Percentiles rank a stretch among this genome's conserved stretches.
Evolutionary conservation across 192 early-diverging fungal genomes (phyloP).

Genomic region (Coemansia brasiliensis): DNA sequence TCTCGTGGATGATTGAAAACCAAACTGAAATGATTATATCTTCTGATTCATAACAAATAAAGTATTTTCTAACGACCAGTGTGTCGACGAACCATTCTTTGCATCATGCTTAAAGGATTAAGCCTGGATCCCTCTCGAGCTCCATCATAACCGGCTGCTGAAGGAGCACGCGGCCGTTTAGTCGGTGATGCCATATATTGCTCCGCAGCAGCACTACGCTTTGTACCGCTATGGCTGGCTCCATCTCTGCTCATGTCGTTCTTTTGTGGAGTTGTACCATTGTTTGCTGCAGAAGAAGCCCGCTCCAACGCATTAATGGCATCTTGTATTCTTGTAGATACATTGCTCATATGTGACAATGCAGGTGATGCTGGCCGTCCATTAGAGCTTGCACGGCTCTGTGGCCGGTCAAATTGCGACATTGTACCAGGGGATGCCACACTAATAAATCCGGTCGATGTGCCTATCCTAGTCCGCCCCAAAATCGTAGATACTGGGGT

Average conservation of each 20-base stretch:
- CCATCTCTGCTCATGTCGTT: not conserved
- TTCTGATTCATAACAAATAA: not conserved
- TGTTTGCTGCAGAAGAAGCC: slow-evolving; percentile 3
- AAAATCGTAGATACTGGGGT: not conserved
- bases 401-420: slow-evolving; percentile 5
- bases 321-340: slow-evolving; percentile 34
- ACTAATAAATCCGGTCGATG: slow-evolving; percentile 42
- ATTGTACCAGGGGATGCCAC: slow-evolving; percentile 12
- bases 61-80: slow-evolving; percentile 16
- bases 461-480: slow-evolving; percentile 21
- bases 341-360: slow-evolving; percentile 33
- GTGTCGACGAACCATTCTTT: slow-evolving; percentile 23
- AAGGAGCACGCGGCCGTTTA: slow-evolving; percentile 35
- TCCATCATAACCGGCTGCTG: not conserved
- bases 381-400: slow-evolving; percentile 15
- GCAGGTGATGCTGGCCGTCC: slow-evolving; percentile 39
- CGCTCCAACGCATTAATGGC: slow-evolving; percentile 37
- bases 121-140: slow-evolving; percentile 1
- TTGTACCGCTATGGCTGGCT: slow-evolving; percentile 15
- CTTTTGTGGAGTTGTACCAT: not conserved
- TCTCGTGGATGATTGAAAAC: slow-evolving; percentile 11
- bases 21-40: slow-evolving; percentile 16
- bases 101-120: slow-evolving; percentile 17
- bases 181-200: slow-evolving; percentile 23
- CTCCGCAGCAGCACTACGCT: slow-evolving; percentile 15